phyloP scores from a whole-genome alignment of 352 stramenopile genomes.

The Globisporangium uncinulatum region DNA sequence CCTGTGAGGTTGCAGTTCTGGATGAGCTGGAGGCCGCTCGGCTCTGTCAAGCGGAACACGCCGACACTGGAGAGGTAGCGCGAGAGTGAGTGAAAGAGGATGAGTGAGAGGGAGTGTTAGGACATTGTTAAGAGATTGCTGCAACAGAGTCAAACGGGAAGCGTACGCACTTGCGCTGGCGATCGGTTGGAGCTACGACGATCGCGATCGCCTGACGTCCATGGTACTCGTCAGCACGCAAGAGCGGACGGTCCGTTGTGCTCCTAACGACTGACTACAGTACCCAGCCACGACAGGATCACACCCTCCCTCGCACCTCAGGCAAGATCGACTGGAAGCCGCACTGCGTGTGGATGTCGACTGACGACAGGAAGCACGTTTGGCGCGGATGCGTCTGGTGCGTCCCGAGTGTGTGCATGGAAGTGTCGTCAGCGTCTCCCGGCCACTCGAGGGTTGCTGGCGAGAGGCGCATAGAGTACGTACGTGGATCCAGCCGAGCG shows the following conservation, averaged over 20 bases:
- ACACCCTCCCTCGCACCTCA: conserved; percentile 34
- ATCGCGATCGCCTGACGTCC: conserved; percentile 66
- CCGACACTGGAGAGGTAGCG: conserved; percentile 44
- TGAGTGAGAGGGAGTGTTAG: neutral
- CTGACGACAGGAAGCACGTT: conserved; percentile 86
- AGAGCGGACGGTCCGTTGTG: no score
- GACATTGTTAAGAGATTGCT: neutral
- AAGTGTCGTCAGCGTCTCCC: no score
- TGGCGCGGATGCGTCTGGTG: conserved; percentile 79
- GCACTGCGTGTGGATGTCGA: conserved; percentile 89
- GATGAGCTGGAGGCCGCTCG: conserved; percentile 78
- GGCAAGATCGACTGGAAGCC: conserved; percentile 87
- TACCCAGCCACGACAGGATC: no score
- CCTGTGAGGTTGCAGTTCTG: conserved; percentile 83
- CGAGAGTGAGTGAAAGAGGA: neutral
- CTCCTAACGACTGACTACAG: no score
- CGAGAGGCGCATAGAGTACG: conserved; percentile 5
- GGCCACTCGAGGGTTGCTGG: neutral
- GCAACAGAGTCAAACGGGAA: neutral
- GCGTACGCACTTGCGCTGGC: conserved; percentile 40
- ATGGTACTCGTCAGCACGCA: neutral
- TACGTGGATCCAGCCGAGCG: conserved; percentile 89
- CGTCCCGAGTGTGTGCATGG: neutral
- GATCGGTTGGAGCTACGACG: conserved; percentile 77
- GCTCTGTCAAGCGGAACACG: conserved; percentile 79